Conservation (phyloP, 2,329 filamentous ascomycete species). For the Pseudogymnoascus verrucosus region DNA sequence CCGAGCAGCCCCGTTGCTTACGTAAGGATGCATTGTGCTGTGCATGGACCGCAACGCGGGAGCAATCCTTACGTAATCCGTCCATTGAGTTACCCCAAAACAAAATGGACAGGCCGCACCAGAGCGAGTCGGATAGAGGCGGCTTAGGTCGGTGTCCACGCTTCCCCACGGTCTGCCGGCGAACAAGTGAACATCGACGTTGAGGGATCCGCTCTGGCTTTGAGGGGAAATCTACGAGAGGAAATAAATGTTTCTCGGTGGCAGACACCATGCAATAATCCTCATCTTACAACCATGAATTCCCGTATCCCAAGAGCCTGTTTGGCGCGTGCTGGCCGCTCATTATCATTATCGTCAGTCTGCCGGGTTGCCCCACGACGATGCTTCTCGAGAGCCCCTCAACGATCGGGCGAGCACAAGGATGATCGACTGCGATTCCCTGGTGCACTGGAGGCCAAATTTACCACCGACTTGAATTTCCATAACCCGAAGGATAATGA, state of each 20-base stretch:
- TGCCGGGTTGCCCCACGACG: slow-evolving; percentile 2
- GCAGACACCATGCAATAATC: slow-evolving; percentile 8
- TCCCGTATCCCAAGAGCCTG: slow-evolving; percentile 1
- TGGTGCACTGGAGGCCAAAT: slow-evolving; percentile 90
- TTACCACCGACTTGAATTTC: slow-evolving; percentile 74
- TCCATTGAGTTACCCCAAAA: not conserved
- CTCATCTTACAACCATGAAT: slow-evolving; percentile 7
- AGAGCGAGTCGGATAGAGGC: slow-evolving; percentile 8
- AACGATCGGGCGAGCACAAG: not conserved
- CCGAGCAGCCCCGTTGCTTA: not conserved
- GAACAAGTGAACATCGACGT: slow-evolving; percentile 7
- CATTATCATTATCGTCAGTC: slow-evolving; percentile 7
- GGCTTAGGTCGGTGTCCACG: slow-evolving; percentile 5
- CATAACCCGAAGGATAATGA: slow-evolving; percentile 62
- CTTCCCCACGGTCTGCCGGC: slow-evolving; percentile 3
- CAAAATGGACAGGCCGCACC: not conserved
- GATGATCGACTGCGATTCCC: slow-evolving; percentile 54
- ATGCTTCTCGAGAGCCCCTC: not conserved
- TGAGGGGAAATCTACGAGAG: slow-evolving; percentile 7
- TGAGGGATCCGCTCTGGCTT: slow-evolving; percentile 8
- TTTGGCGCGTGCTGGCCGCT: slow-evolving; percentile 7
- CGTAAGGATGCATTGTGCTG: not conserved
- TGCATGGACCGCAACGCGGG: not conserved
- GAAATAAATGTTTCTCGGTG: slow-evolving; percentile 6
- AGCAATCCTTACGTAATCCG: not conserved